Percentiles rank a stretch among this genome's conserved stretches.
Evolutionary conservation across 2,329 filamentous ascomycete genomes (phyloP).

Genomic region (Penicillium sp.): DNA sequence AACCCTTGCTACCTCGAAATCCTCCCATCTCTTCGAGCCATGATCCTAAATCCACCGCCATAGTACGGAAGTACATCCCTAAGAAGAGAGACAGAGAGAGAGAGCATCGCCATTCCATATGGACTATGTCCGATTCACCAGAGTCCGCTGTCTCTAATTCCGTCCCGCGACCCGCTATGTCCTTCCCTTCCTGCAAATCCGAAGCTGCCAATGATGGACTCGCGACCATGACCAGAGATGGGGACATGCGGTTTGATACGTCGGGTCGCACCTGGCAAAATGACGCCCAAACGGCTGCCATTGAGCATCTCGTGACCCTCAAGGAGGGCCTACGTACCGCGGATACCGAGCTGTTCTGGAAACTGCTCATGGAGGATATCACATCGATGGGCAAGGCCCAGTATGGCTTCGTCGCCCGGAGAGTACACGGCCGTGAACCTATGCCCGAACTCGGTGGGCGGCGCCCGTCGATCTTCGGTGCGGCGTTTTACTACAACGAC

Average conservation of each 20-base stretch:
- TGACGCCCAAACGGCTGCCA: constrained; percentile 54
- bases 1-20: not conserved
- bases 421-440: constrained; percentile 56
- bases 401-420: constrained; percentile 63
- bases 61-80: not conserved
- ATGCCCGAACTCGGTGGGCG: constrained; percentile 58
- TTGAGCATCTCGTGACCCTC: constrained; percentile 55
- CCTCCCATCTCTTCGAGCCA: constrained; percentile 1
- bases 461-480: constrained; percentile 59
- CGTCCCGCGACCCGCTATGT: constrained; percentile 23
- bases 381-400: constrained; percentile 60
- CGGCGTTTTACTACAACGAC: constrained; percentile 62
- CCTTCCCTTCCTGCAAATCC: constrained; percentile 31
- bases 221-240: constrained; percentile 20
- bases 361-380: constrained; percentile 58
- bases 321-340: constrained; percentile 53
- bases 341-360: constrained; percentile 60
- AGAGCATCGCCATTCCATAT: constrained; percentile 21
- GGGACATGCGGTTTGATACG: constrained; percentile 22
- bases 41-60: constrained; percentile 6
- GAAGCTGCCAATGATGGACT: constrained; percentile 26
- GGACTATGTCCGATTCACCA: constrained; percentile 33
- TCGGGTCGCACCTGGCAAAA: constrained; percentile 34
- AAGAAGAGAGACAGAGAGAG: not conserved
- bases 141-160: constrained; percentile 30